phyloP scores from a whole-genome alignment of 306 rosid species.

The Quercus rubra region DNA sequence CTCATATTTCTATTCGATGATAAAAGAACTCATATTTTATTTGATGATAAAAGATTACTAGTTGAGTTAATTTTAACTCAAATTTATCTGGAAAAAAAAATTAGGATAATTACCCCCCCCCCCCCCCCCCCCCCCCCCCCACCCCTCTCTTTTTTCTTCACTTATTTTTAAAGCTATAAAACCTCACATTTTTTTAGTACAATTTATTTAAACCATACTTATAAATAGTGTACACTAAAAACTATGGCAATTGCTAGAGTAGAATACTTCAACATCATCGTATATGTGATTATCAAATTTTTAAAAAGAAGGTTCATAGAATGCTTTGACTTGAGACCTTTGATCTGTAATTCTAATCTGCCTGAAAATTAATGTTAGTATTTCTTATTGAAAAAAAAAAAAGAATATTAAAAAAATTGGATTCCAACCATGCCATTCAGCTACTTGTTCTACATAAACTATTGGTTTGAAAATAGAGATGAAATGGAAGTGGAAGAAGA shows the following conservation, averaged over 20 bases:
- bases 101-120: too few species aligned
- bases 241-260: neutral
- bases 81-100: too few species aligned
- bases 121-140: too few species aligned
- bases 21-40: too few species aligned
- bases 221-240: too few species aligned
- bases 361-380: neutral
- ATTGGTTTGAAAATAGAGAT: constrained; percentile 22
- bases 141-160: too few species aligned
- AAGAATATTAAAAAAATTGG: neutral
- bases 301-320: neutral
- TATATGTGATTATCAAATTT: neutral
- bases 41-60: too few species aligned
- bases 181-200: too few species aligned
- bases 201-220: too few species aligned
- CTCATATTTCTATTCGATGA: too few species aligned
- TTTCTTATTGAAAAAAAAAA: neutral
- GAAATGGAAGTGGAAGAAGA: constrained; percentile 22
- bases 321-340: neutral
- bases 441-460: constrained; percentile 7
- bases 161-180: too few species aligned
- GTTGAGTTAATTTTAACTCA: too few species aligned
- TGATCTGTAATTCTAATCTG: neutral
- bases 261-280: neutral
- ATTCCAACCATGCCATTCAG: neutral